Conservation (phyloP, 192 early-diverging fungal genomes). For the Cetraspora pellucida region DNA sequence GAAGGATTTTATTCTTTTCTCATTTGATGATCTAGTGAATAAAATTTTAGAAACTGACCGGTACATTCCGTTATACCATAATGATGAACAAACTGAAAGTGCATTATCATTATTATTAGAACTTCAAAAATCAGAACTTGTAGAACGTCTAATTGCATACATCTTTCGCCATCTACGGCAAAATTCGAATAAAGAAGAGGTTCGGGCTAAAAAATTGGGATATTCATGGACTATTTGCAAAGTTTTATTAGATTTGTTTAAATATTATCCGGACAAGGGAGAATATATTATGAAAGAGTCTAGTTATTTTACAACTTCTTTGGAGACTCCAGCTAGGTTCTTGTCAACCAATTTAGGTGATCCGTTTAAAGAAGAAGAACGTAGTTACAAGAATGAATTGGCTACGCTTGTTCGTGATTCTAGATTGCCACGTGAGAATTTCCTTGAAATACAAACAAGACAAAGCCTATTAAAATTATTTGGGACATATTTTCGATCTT, state of each 20-base stretch:
- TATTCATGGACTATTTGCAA: background rate
- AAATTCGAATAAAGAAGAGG: background rate
- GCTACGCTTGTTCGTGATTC: background rate
- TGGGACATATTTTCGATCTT: too few species aligned
- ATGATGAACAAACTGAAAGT: conserved; percentile 4
- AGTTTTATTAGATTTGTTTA: conserved; percentile 2
- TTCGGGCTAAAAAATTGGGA: background rate
- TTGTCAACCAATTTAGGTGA: background rate
- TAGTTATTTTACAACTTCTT: conserved; percentile 17
- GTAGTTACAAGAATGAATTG: background rate
- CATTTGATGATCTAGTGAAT: conserved; percentile 4
- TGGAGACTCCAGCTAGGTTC: background rate
- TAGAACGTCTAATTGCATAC: background rate
- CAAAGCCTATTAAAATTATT: too few species aligned
- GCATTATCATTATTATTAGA: conserved; percentile 16
- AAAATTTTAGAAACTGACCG: background rate
- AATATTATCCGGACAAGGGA: conserved; percentile 12
- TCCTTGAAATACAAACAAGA: too few species aligned
- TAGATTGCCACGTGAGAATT: background rate
- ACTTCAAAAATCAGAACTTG: conserved; percentile 19
- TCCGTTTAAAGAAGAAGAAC: background rate
- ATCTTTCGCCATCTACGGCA: background rate
- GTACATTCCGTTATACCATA: conserved; percentile 3
- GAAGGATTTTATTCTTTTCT: background rate
- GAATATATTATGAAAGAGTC: conserved; percentile 3